These are phyloP conservation scores for Crucibulum laeve DNA, from an alignment of 768 basidiomycete species.

Conservation along the genomic window DNA sequence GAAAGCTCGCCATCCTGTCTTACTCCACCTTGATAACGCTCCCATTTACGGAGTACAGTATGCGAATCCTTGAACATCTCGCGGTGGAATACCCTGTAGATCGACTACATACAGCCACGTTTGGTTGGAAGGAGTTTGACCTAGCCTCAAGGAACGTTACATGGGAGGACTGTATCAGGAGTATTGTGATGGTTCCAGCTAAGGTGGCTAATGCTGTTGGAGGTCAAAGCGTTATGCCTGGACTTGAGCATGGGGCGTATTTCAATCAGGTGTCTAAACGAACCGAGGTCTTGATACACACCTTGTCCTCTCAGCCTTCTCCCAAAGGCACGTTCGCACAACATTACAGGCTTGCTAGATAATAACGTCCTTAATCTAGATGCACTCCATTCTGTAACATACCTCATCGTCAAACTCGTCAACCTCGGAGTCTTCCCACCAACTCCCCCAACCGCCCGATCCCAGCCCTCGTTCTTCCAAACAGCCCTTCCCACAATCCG, in stretches of 20 bases:
- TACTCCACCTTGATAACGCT: conserved; percentile 62
- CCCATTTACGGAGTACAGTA: conserved; percentile 41
- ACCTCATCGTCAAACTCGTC: conserved; percentile 62
- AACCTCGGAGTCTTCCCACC: conserved; percentile 64
- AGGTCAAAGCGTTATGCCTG: conserved; percentile 36
- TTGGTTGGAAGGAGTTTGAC: conserved; percentile 18
- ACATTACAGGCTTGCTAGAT: conserved; percentile 1
- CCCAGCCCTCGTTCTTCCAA: conserved; percentile 70
- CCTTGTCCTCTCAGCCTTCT: conserved; percentile 30
- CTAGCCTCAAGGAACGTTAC: conserved; percentile 24
- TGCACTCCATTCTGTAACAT: conserved; percentile 37
- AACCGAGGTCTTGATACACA: conserved; percentile 45
- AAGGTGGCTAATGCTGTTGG: conserved; percentile 73
- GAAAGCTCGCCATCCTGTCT: conserved; percentile 50
- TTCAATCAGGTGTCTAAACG: conserved; percentile 49
- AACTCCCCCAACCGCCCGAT: conserved; percentile 41
- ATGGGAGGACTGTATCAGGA: conserved; percentile 80
- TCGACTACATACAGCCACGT: conserved; percentile 53
- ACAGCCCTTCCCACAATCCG: conserved; percentile 46
- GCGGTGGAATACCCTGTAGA: conserved; percentile 64
- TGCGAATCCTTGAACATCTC: conserved; percentile 53
- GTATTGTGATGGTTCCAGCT: conserved; percentile 61
- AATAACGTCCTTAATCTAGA: conserved; percentile 21
- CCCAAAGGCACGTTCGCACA: conserved; percentile 37
- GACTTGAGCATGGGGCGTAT: conserved; percentile 54